Evolutionary conservation across 2,329 filamentous ascomycete species (phyloP), one percentile per base, ranked within the genome.

Genomic region (Claviceps cyperi): DNA sequence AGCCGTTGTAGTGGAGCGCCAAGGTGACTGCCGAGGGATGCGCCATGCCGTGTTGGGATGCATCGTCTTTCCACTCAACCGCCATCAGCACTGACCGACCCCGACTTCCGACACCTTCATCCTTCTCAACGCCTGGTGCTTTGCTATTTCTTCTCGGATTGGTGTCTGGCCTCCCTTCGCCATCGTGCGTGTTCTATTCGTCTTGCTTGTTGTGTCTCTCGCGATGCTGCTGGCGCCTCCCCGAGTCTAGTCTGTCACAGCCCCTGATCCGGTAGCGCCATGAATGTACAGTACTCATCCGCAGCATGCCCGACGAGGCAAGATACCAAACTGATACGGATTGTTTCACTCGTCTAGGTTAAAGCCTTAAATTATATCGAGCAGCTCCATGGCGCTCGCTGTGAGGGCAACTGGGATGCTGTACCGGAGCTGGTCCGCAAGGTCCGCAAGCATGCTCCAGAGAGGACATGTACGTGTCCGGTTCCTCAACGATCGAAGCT

Each of bases 381-480:
- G 63, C 80, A 81, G 67, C 79, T 98, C 62, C 87, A 97, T 65
- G 77, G 83, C 58, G 89, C 88, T 56, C 84, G 92, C 61, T 94
- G 88, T 67, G 82, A 91, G 60, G 89, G 85, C 48, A 83, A 82
- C 65, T 98, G 92, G 92, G 75, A 81, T 57, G 80, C 86, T 32
- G 77, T 97, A 32, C 86, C 87, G 24, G 91, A 97, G 69, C 77
- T 94, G 55, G 83, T 92, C 60, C 81, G 91, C 64, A 98, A 98
- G 69, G 78, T 97, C 61, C 85, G 84, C 62, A 97, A 98, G 68
- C 91, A 98, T 76, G 86, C 89, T 59, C 84, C 89, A 40, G 79
- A 86, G 53, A 80, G 86, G 66, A 78, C 79, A 68, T 95, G 91
- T 96, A 83, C 59, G 79, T 62, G 62, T 37, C 32, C 39, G 14